Percentiles rank a stretch among this genome's conserved stretches.
phyloP scores from a whole-genome alignment of 2,329 filamentous ascomycete genomes.

The Keithomyces neogunnii region DNA sequence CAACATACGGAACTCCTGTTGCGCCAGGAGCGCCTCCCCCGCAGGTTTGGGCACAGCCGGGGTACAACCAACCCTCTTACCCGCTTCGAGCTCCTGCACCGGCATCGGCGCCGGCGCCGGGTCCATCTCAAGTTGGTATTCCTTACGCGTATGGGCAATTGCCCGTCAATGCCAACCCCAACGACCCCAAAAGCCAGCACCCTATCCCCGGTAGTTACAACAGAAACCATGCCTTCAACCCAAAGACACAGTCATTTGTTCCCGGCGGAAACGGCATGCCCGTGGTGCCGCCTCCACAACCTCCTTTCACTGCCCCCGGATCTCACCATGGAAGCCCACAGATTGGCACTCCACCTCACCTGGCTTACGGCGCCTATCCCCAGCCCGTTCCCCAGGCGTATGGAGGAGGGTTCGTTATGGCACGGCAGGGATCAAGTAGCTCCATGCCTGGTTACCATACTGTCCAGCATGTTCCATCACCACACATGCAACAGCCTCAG shows the following conservation, averaged over 20 bases:
- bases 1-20: constrained; percentile 26
- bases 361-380: constrained; percentile 41
- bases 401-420: constrained; percentile 44
- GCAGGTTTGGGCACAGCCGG: constrained; percentile 27
- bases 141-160: constrained; percentile 76
- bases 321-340: constrained; percentile 47
- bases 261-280: constrained; percentile 48
- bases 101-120: constrained; percentile 20
- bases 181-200: constrained; percentile 68
- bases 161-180: constrained; percentile 58
- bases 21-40: constrained; percentile 21
- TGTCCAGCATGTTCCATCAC: constrained; percentile 30
- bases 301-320: constrained; percentile 37
- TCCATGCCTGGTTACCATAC: constrained; percentile 43
- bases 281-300: constrained; percentile 38
- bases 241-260: constrained; percentile 87
- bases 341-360: constrained; percentile 41
- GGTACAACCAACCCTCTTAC: constrained; percentile 23
- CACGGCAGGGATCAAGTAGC: constrained; percentile 46
- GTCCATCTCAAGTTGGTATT: constrained; percentile 23
- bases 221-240: constrained; percentile 76
- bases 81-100: constrained; percentile 20
- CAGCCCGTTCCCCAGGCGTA: constrained; percentile 38
- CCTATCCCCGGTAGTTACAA: constrained; percentile 79
- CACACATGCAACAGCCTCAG: constrained; percentile 14